phyloP scores from a whole-genome alignment of 164 flowering plant species.

The Liquidambar formosana region DNA sequence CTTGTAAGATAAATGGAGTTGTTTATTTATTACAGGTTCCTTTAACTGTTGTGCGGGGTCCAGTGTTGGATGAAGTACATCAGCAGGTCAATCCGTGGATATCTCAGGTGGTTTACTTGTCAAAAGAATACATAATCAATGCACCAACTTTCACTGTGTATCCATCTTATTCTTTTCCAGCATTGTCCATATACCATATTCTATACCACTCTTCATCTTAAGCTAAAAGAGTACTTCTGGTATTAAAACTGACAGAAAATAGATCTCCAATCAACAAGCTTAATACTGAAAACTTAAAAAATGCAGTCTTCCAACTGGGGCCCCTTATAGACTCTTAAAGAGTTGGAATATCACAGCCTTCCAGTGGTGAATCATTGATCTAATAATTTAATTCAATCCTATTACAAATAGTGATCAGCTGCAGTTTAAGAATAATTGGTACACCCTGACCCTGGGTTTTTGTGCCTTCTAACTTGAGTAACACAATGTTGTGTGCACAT shows the following conservation, averaged over 20 bases:
- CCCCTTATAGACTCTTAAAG: too few relatives aligned
- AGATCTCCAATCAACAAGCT: too few relatives aligned
- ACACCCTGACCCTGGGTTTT: background rate
- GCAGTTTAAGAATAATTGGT: too few relatives aligned
- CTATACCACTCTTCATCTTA: background rate
- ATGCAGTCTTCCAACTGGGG: too few relatives aligned
- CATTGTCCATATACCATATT: background rate
- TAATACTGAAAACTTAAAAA: too few relatives aligned
- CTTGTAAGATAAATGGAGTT: conserved; percentile 1
- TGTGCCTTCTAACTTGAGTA: conserved; percentile 4
- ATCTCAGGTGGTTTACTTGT: conserved; percentile 57
- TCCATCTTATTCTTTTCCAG: background rate
- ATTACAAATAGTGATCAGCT: too few relatives aligned
- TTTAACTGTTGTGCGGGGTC: conserved; percentile 65
- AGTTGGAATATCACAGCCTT: too few relatives aligned
- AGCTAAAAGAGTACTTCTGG: background rate
- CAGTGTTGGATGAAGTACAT: conserved; percentile 82
- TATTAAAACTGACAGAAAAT: background rate
- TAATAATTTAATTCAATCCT: too few relatives aligned
- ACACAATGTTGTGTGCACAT: conserved; percentile 23
- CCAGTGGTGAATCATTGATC: too few relatives aligned
- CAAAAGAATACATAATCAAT: background rate
- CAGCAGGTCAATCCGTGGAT: conserved; percentile 77
- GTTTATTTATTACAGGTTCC: conserved; percentile 47
- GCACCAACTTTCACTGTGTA: too few relatives aligned